Evolutionary conservation across 768 basidiomycete species (phyloP).

Genomic region (Megacollybia marginata): DNA sequence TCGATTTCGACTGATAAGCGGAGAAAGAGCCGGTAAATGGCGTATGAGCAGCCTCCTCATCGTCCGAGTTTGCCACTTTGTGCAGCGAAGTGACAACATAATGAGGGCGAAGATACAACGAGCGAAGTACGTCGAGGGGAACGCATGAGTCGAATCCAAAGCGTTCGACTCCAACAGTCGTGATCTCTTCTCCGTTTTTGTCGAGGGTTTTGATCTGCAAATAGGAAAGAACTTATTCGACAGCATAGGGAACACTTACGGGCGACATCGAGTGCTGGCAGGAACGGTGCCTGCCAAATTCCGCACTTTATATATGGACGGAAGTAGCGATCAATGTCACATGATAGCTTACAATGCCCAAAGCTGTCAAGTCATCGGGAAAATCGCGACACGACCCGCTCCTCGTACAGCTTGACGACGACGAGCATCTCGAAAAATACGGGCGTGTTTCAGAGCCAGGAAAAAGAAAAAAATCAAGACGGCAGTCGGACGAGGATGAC

Average conservation of each 20-base stretch:
- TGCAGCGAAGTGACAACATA: conserved; percentile 46
- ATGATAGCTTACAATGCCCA: conserved; percentile 48
- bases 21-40: conserved; percentile 41
- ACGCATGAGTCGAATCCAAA: conserved; percentile 92
- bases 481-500: conserved; percentile 33
- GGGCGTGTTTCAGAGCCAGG: conserved; percentile 71
- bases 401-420: conserved; percentile 74
- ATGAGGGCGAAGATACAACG: conserved; percentile 83
- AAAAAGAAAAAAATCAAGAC: conserved; percentile 59
- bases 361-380: conserved; percentile 40
- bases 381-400: conserved; percentile 83
- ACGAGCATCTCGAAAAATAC: conserved; percentile 71
- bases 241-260: no score
- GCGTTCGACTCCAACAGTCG: conserved; percentile 71
- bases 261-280: no score
- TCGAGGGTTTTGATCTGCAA: conserved; percentile 58
- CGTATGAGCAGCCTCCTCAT: conserved; percentile 40
- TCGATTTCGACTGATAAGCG: conserved; percentile 76
- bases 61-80: conserved; percentile 26
- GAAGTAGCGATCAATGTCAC: neutral
- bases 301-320: neutral
- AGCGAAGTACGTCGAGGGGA: conserved; percentile 69
- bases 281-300: neutral
- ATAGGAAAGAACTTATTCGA: neutral
- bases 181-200: conserved; percentile 70